Percentiles rank a stretch among this genome's conserved stretches.
phyloP scores from a whole-genome alignment of 2,329 filamentous ascomycete species.

The Tolypocladium ophioglossoides region DNA sequence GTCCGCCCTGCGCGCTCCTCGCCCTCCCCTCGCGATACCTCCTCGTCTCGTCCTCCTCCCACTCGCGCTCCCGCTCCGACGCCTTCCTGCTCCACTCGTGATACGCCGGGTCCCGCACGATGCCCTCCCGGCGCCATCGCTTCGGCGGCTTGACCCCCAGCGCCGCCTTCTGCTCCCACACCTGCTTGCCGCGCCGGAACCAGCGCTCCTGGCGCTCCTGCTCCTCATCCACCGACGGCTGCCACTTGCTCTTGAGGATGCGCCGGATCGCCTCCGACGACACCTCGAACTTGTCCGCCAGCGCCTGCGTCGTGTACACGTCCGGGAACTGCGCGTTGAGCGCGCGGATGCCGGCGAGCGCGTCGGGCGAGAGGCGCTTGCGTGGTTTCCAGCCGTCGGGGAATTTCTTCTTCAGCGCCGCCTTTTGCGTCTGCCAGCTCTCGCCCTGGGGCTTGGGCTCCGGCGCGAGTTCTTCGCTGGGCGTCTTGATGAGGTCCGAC shows the following conservation, averaged over 20 bases:
- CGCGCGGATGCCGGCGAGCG: slow-evolving; percentile 78
- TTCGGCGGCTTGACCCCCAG: slow-evolving; percentile 51
- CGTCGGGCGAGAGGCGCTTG: slow-evolving; percentile 85
- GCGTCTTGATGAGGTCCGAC: neutral
- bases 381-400: slow-evolving; percentile 69
- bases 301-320: slow-evolving; percentile 60
- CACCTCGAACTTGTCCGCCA: slow-evolving; percentile 74
- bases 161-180: slow-evolving; percentile 50
- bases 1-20: slow-evolving; percentile 1
- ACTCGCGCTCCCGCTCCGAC: slow-evolving; percentile 13
- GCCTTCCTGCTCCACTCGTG: slow-evolving; percentile 22
- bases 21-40: slow-evolving; percentile 13
- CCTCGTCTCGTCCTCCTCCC: slow-evolving; percentile 17
- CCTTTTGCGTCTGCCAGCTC: slow-evolving; percentile 68
- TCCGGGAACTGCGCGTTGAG: slow-evolving; percentile 69
- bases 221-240: slow-evolving; percentile 48
- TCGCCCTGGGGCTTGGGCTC: slow-evolving; percentile 23
- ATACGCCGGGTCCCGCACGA: slow-evolving; percentile 32
- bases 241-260: slow-evolving; percentile 74
- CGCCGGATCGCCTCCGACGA: slow-evolving; percentile 78
- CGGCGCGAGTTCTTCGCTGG: neutral
- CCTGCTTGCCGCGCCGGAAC: slow-evolving; percentile 47
- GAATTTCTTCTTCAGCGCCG: slow-evolving; percentile 66
- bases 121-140: slow-evolving; percentile 47
- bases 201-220: slow-evolving; percentile 47